Evolutionary conservation across 2,329 filamentous ascomycete genomes (phyloP).

Genomic region (Pseudogymnoascus sp.): DNA sequence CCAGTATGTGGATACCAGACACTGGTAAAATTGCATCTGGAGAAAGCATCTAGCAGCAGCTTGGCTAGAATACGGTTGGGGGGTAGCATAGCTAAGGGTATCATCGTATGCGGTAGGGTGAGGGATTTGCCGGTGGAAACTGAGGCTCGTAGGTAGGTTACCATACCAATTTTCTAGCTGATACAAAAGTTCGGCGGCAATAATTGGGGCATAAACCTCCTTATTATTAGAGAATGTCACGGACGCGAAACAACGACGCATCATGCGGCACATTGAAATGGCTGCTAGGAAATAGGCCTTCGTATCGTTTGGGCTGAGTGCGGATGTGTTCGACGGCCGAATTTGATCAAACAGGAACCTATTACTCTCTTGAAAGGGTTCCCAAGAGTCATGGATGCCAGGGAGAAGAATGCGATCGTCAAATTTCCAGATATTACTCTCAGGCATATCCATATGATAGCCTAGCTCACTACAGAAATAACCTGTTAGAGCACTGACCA

Average conservation of each 20-base stretch:
- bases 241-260: constrained; percentile 29
- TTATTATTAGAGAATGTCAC: constrained; percentile 20
- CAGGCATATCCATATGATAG: constrained; percentile 27
- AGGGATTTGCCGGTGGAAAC: background rate
- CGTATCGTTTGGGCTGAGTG: constrained; percentile 12
- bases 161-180: constrained; percentile 34
- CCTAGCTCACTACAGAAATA: constrained; percentile 22
- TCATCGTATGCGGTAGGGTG: background rate
- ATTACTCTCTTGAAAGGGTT: constrained; percentile 18
- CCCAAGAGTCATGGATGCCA: constrained; percentile 23
- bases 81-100: background rate
- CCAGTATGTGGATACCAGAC: constrained; percentile 30
- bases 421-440: constrained; percentile 28
- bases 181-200: constrained; percentile 30
- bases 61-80: constrained; percentile 3
- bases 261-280: constrained; percentile 32
- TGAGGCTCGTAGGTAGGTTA: constrained; percentile 15
- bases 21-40: constrained; percentile 28
- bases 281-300: constrained; percentile 31
- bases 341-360: constrained; percentile 5
- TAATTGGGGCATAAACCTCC: constrained; percentile 26
- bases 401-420: constrained; percentile 28
- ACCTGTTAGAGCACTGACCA: background rate
- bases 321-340: background rate
- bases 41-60: constrained; percentile 17